Evolutionary conservation across 768 basidiomycete species (phyloP).

Genomic region (Trametes coccinea): DNA sequence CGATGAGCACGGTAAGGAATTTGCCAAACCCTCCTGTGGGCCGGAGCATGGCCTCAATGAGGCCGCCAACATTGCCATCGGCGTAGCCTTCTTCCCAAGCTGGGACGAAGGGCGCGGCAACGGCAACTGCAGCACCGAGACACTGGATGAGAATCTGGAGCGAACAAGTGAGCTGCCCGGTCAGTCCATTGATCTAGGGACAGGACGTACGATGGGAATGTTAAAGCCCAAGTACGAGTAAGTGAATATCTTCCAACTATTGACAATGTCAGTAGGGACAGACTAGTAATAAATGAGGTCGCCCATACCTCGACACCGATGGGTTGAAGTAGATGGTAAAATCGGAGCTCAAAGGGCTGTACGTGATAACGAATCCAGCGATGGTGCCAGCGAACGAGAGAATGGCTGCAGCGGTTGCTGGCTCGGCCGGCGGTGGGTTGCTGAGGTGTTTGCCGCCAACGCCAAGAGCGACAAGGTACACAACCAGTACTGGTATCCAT

Average conservation of each 20-base stretch:
- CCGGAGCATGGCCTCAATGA: slow-evolving; percentile 59
- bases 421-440: slow-evolving; percentile 46
- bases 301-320: slow-evolving; percentile 52
- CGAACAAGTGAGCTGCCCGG: background rate
- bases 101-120: slow-evolving; percentile 54
- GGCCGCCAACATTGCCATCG: slow-evolving; percentile 57
- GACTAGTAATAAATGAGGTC: background rate
- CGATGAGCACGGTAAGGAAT: slow-evolving; percentile 69
- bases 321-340: slow-evolving; percentile 72
- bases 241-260: slow-evolving; percentile 59
- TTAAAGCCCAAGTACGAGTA: slow-evolving; percentile 69
- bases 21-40: slow-evolving; percentile 70
- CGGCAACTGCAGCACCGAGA: slow-evolving; percentile 68
- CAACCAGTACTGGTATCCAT: slow-evolving; percentile 79
- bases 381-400: slow-evolving; percentile 69
- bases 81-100: slow-evolving; percentile 58
- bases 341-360: slow-evolving; percentile 62
- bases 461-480: slow-evolving; percentile 69
- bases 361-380: slow-evolving; percentile 74
- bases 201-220: slow-evolving; percentile 51
- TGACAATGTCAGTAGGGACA: background rate
- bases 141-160: slow-evolving; percentile 45
- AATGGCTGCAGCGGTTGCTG: slow-evolving; percentile 55
- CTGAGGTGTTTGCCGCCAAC: slow-evolving; percentile 72
- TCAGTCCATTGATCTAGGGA: slow-evolving; percentile 21